Evolutionary conservation across 2,329 filamentous ascomycete species (phyloP).

Genomic region (Cucurbitaria berberidis): DNA sequence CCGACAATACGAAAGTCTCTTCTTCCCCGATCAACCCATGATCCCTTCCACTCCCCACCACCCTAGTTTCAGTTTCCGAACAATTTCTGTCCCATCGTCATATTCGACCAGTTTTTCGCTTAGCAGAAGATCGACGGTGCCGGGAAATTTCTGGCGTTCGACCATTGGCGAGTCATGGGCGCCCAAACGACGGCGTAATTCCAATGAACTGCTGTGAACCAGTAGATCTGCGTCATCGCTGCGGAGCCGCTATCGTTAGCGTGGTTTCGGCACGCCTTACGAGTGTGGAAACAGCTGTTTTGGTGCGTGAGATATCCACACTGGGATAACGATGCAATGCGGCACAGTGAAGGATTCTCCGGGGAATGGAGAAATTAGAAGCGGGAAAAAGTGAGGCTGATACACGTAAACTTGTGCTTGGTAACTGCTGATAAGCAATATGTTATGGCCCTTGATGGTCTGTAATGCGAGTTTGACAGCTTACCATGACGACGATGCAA

Average conservation of each 20-base stretch:
- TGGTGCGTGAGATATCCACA: no score
- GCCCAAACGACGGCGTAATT: conserved; percentile 5
- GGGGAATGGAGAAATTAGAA: not conserved
- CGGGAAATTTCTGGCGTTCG: not conserved
- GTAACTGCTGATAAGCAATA: conserved; percentile 1
- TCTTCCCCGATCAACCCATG: no score
- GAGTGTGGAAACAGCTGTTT: not conserved
- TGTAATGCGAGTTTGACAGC: not conserved
- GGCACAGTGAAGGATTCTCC: not conserved
- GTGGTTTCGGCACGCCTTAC: not conserved
- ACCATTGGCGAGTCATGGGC: conserved; percentile 1
- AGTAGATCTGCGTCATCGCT: conserved; percentile 4
- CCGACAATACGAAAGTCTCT: no score
- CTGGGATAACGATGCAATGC: no score
- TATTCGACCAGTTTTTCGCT: not conserved
- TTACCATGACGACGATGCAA: not conserved
- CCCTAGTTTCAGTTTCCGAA: not conserved
- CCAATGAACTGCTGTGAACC: conserved; percentile 15
- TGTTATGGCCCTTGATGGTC: conserved; percentile 7
- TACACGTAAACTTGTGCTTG: not conserved
- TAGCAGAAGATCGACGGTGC: not conserved
- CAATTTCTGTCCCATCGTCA: not conserved
- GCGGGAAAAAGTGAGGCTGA: not conserved
- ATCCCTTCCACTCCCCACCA: no score
- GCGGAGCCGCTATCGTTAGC: conserved; percentile 1